phyloP scores from a whole-genome alignment of 352 stramenopile genomes.

The Pythium apleroticum region DNA sequence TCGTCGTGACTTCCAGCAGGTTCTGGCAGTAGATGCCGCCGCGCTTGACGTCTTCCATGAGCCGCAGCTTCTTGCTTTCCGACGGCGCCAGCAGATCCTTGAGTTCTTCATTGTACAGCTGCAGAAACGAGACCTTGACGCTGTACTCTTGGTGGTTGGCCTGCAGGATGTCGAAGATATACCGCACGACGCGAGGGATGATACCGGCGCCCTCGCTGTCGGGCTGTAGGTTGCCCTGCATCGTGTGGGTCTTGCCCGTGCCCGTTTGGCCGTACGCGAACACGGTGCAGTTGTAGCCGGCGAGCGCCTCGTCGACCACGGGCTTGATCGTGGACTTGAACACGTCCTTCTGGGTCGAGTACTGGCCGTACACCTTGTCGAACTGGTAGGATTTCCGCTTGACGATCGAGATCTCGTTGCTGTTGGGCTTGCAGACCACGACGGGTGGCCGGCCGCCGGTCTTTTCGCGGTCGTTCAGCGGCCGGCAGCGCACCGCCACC shows the following conservation, averaged over 20 bases:
- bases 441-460: conserved; percentile 63
- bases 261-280: conserved; percentile 98
- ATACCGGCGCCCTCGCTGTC: conserved; percentile 91
- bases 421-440: conserved; percentile 85
- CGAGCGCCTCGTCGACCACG: conserved; percentile 95
- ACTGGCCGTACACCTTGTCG: conserved; percentile 93
- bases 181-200: conserved; percentile 92
- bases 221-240: conserved; percentile 93
- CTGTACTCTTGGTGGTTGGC: conserved; percentile 88
- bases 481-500: conserved; percentile 90
- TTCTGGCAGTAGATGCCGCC: conserved; percentile 90
- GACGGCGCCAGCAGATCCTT: conserved; percentile 89
- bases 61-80: conserved; percentile 80
- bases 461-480: conserved; percentile 90
- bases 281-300: conserved; percentile 95
- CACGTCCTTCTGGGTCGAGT: conserved; percentile 97
- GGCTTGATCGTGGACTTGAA: conserved; percentile 92
- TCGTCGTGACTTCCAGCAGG: conserved; percentile 86
- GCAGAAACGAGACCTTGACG: conserved; percentile 96
- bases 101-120: conserved; percentile 99
- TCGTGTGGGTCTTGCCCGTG: conserved; percentile 98
- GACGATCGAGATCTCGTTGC: conserved; percentile 79
- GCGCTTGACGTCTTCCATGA: conserved; percentile 88
- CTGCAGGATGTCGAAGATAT: conserved; percentile 96
- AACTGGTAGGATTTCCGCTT: conserved; percentile 92